Evolutionary conservation across 2,329 filamentous ascomycete species (phyloP), one percentile per base, ranked within the genome.

Genomic region (Cladosporium sp.): DNA sequence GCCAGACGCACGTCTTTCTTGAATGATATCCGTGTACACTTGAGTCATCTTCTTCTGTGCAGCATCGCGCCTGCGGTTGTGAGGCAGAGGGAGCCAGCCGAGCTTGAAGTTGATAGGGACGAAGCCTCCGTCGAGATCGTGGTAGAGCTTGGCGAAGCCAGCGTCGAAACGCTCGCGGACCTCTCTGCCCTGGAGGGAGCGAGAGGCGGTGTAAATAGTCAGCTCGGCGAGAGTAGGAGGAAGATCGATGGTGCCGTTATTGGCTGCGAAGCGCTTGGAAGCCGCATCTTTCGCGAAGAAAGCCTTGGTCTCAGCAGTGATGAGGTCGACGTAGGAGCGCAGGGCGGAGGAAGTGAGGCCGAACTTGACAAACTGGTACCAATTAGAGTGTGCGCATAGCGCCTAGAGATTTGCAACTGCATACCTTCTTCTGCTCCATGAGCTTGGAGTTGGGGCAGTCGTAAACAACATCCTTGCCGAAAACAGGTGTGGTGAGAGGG

Each of bases 361-460:
- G 66, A 88, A 84, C 74, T 92, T 92, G 84, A 91, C 89, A 69
- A 92, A 91, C 87, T 84, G 66, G 22, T 7, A 34, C n/a, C 35
- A 22, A 44, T 64, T 28, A 56, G 40, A 40, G 55, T 19, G n/a
- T n/a, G 34, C 32, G 3, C 36, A n/a, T 25, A 15, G 19, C 3
- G 17, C 22, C 12, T 42, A n/a, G 4, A 12, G 8, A 22, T 2
- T 35, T 35, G 28, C 47, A 20, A 47, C n/a, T 54, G 52, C 75
- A 61, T 72, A 91, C 89, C 84, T 93, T 94, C 80, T 96, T 96
- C 80, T 96, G 91, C 77, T 96, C 91, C 91, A 96, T 95, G 70
- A 96, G 83, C 76, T 95, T 95, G 58, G 90, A 81, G 72, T 95
- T 95, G 40, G 90, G 90, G 75, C 90, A 94, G 72, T 95, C 91